Evolutionary conservation across 75 land plant species (phyloP).

Genomic region (Adiantum capillusveneris): DNA sequence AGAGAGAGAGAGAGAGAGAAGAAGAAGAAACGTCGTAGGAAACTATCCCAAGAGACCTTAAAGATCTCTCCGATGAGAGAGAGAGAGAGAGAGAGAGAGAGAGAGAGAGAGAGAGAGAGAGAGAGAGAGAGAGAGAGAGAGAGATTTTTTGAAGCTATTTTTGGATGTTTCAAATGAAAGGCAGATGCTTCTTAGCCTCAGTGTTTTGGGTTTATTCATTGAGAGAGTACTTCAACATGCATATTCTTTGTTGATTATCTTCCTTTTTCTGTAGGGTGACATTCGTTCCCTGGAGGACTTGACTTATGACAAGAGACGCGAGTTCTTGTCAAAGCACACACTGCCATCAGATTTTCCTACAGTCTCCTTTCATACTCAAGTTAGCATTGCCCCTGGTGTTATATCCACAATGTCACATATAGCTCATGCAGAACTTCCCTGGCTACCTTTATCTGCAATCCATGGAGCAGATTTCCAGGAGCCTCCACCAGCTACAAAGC

Average conservation of each 20-base stretch:
- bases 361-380: slow-evolving; percentile 93
- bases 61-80: too few species aligned
- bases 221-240: neutral
- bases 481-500: slow-evolving; percentile 31
- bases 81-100: too few species aligned
- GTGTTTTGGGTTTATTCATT: neutral
- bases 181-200: neutral
- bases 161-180: too few species aligned
- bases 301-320: slow-evolving; percentile 77
- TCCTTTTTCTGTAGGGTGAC: slow-evolving; percentile 61
- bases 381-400: slow-evolving; percentile 62
- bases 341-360: slow-evolving; percentile 73
- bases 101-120: too few species aligned
- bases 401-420: slow-evolving; percentile 81
- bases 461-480: slow-evolving; percentile 14
- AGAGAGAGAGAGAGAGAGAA: too few species aligned
- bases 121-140: too few species aligned
- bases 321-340: slow-evolving; percentile 57
- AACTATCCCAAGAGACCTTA: too few species aligned
- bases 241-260: neutral
- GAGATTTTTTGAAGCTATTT: too few species aligned
- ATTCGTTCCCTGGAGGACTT: slow-evolving; percentile 84
- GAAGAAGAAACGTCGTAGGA: too few species aligned
- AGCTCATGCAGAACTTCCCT: slow-evolving; percentile 93
- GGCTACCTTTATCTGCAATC: slow-evolving; percentile 22